Evolutionary conservation across 1,284 basidiomycete species (phyloP), one percentile per base, ranked within the genome.

Genomic region (Vanrija humicola): DNA sequence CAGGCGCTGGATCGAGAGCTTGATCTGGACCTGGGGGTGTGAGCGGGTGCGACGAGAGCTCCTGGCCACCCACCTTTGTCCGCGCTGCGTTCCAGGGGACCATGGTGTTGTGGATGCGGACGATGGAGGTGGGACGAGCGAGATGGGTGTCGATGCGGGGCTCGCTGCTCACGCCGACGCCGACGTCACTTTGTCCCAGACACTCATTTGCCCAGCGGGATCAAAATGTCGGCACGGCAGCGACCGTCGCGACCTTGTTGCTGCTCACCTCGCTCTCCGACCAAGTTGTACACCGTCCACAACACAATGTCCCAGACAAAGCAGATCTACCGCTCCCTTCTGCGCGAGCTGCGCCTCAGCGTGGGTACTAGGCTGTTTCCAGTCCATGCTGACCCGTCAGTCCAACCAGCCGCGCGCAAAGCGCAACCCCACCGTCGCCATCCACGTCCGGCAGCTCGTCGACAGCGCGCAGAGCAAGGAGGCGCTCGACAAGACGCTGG

Each of bases 1-100:
- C 50, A 96, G 80, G 6, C 94, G 86, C 75, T 98, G 93, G 28
- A 95, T 87, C 3, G 92, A 89, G 46, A 97, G 83, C 61, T 65
- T 64, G 55, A 75, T 69, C 48, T 75, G 73, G 50, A 75, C 72
- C 72, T 75, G 50, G 10, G 2, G 28, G 48, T 42, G 38, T 16
- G 23, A 18, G 23, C 10, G 50, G 3, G 28, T 48, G 50, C 38
- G 28, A 3, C 16, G 46, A 9, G 29, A 10, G 15, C 4, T 19
- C 16, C 18, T 14, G 15, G 48, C 9, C 12, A 34, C 58, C 46
- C 23, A 66, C 67, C 51, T 69, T 69, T 29, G 65, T 55, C 34
- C 72, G 52, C 2, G 70, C 64, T 15, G 60, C 51, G 54, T 68
- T 73, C 72, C 72, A 74, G 12, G 69, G 69, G 5, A 66, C 61